Evolutionary conservation across 805 yeast genomes (phyloP).

Genomic region (Hagleromyces aurorensis): DNA sequence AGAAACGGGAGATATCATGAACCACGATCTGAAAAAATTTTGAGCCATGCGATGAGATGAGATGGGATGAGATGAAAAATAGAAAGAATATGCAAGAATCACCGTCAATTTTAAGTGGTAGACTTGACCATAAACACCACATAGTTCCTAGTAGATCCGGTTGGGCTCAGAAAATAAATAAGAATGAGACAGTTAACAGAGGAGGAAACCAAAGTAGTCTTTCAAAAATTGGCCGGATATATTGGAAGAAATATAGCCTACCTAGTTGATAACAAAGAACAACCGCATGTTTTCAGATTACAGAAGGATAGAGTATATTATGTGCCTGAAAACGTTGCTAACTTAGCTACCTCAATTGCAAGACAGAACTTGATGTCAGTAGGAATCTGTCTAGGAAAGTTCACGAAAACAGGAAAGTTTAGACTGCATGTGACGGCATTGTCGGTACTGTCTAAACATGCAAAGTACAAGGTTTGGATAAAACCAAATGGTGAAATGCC

Average conservation of each 20-base stretch:
- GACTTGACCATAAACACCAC: not conserved
- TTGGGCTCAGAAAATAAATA: too few relatives aligned
- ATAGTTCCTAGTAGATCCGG: conserved; percentile 8
- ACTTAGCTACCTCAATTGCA: conserved; percentile 83
- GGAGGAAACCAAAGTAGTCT: conserved; percentile 92
- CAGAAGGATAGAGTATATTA: conserved; percentile 97
- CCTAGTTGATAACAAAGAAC: conserved; percentile 67
- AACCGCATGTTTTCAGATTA: conserved; percentile 89
- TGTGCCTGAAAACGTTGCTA: conserved; percentile 73
- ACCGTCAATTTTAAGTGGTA: not conserved
- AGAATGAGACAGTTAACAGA: conserved; percentile 91
- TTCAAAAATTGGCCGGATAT: conserved; percentile 92
- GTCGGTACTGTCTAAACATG: conserved; percentile 73
- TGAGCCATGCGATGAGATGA: conserved; percentile 18
- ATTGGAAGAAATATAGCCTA: conserved; percentile 92
- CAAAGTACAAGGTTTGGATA: conserved; percentile 93
- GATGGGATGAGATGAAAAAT: too few relatives aligned
- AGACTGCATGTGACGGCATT: conserved; percentile 90
- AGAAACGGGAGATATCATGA: too few relatives aligned
- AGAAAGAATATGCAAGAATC: not conserved
- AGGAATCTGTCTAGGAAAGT: conserved; percentile 91
- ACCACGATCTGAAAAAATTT: conserved; percentile 12
- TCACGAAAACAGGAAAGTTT: conserved; percentile 96
- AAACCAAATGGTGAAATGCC: conserved; percentile 99
- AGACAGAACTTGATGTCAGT: conserved; percentile 86